phyloP scores from a whole-genome alignment of 2,329 filamentous ascomycete genomes.

The Trichophyton rubrum region DNA sequence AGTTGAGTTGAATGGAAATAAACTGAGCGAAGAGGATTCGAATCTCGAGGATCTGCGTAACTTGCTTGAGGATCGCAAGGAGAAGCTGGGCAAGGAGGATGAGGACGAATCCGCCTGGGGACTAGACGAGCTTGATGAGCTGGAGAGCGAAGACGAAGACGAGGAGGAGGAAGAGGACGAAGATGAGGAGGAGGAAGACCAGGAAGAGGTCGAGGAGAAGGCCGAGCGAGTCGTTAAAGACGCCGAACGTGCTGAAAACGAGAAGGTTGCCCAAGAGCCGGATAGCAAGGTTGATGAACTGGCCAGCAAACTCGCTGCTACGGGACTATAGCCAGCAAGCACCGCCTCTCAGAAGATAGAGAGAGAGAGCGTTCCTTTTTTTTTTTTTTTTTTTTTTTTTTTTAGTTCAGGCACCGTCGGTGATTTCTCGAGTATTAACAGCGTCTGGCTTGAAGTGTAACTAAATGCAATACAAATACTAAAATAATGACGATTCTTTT shows the following conservation, averaged over 20 bases:
- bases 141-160: conserved; percentile 62
- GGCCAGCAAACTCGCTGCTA: conserved; percentile 63
- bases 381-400: too few species aligned
- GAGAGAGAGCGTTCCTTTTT: too few species aligned
- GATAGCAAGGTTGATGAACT: conserved; percentile 72
- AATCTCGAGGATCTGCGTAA: conserved; percentile 56
- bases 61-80: conserved; percentile 65
- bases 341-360: too few species aligned
- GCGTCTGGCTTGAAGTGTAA: background rate
- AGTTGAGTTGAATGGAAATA: conserved; percentile 92
- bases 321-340: conserved; percentile 22
- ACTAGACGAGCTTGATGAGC: conserved; percentile 72
- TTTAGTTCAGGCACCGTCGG: too few species aligned
- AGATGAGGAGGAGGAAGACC: conserved; percentile 56
- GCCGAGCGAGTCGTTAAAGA: conserved; percentile 59
- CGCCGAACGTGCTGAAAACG: conserved; percentile 40
- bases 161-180: conserved; percentile 44
- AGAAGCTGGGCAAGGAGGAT: conserved; percentile 47
- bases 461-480: too few species aligned
- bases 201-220: conserved; percentile 51
- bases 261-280: conserved; percentile 58
- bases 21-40: conserved; percentile 74
- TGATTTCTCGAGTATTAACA: too few species aligned
- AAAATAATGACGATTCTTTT: too few species aligned
- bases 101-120: conserved; percentile 74